Base-by-base conservation (phyloP, 371 early-diverging fungal genomes). In the Rhizopus sp. region DNA sequence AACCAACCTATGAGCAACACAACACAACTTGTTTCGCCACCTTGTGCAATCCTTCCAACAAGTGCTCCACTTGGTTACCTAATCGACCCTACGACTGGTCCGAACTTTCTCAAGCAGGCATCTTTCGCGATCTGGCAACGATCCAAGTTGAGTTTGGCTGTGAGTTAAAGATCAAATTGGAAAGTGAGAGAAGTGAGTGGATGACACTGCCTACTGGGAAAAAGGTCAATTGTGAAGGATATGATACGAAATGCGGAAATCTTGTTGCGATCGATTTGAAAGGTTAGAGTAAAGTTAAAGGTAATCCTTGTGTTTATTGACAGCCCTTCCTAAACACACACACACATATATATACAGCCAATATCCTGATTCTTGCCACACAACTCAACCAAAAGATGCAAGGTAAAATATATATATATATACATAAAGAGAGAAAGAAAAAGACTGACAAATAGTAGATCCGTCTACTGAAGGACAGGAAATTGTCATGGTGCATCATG, bases 121-220 rank as follows among this genome's bases (percentile, higher is more conserved):
- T 78, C 8, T 78, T 74, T 53, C 69, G 73, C 13, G 70, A 78
- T 53, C 51, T 78, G 0, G 66, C 69, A 7, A 60, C 60, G 2
- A 68, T 73, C 37, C 52, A 68, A 2, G 62, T 75, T 4, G 61
- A 56, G 29, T 16, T 57, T 23, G 79, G 79, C 0, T 78, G 79
- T 40, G 61, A 69, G n/a, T 37, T 71, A 6, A 42, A 37, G 5
- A 44, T 75, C 3, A 62, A 64, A 45, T 55, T 74, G 5, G 61
- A 70, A 17, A 46, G 37, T 7, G 60, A 63, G 12, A 57, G 59
- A 5, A 58, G 58, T 1, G 54, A 69, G 17, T 68, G 71, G 73
- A 50, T 73, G 30, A 53, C 56, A 0, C 40, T 75, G n/a, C 30
- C 64, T n/a, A 53, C 53, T 12, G 77, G 73, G 7, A 39, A 41